phyloP scores from a whole-genome alignment of 1,139 yeast species.

The Yarrowia galli region DNA sequence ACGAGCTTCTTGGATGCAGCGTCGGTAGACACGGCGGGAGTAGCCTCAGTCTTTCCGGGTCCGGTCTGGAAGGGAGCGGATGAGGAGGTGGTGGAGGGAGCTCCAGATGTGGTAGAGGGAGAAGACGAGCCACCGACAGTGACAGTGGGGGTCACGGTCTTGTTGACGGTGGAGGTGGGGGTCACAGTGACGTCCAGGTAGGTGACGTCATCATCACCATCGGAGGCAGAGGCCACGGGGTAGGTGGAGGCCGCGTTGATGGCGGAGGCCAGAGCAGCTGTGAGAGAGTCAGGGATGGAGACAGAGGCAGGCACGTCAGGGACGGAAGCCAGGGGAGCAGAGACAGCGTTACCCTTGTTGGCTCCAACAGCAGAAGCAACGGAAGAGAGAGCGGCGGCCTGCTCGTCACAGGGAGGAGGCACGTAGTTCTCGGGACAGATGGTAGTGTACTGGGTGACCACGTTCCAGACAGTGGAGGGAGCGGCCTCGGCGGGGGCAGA shows the following conservation, averaged over 20 bases:
- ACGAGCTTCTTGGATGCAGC: constrained; percentile 22
- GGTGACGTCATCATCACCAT: constrained; percentile 26
- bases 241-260: constrained; percentile 12
- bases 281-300: constrained; percentile 18
- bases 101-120: neutral
- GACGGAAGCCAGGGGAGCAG: neutral
- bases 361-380: constrained; percentile 15
- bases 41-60: constrained; percentile 21
- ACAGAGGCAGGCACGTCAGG: constrained; percentile 12
- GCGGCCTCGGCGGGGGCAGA: neutral
- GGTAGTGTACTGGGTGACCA: constrained; percentile 39
- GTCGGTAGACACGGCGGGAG: constrained; percentile 27
- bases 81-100: neutral
- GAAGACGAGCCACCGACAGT: constrained; percentile 12
- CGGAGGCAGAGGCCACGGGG: neutral
- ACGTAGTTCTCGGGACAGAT: constrained; percentile 36
- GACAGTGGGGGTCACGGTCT: constrained; percentile 37
- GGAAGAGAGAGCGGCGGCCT: constrained; percentile 19
- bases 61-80: constrained; percentile 1
- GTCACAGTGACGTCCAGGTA: constrained; percentile 34
- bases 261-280: constrained; percentile 17
- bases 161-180: constrained; percentile 32
- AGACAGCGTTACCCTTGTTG: neutral
- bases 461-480: constrained; percentile 35
- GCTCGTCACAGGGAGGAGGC: constrained; percentile 38